Evolutionary conservation across 768 basidiomycete species (phyloP).

Genomic region (Tephrocybe sp.): DNA sequence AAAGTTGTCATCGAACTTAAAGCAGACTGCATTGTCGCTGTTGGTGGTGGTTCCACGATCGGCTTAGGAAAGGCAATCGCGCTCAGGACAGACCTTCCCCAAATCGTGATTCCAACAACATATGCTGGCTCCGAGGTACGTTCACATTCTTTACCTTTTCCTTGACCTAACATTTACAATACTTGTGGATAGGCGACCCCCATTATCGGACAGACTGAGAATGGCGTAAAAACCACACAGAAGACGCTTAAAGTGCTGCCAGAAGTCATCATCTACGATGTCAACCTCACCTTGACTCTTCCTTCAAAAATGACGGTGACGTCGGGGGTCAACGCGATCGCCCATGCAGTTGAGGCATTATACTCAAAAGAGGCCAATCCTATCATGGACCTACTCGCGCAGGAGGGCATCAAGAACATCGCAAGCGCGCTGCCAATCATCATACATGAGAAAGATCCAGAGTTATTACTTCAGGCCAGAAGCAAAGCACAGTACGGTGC

Average conservation of each 20-base stretch:
- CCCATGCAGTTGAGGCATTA: slow-evolving; percentile 38
- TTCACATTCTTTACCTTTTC: not conserved
- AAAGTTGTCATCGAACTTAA: slow-evolving; percentile 18
- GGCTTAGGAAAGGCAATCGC: slow-evolving; percentile 39
- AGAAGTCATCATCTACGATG: slow-evolving; percentile 38
- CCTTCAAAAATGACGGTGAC: slow-evolving; percentile 32
- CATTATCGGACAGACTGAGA: slow-evolving; percentile 37
- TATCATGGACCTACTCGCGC: slow-evolving; percentile 30
- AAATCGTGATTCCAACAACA: slow-evolving; percentile 38
- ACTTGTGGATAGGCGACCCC: slow-evolving; percentile 25
- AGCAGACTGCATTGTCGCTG: slow-evolving; percentile 34
- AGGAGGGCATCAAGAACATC: slow-evolving; percentile 32
- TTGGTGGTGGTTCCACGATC: slow-evolving; percentile 36
- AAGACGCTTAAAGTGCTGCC: slow-evolving; percentile 34
- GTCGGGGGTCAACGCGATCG: slow-evolving; percentile 39
- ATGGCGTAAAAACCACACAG: slow-evolving; percentile 37
- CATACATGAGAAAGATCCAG: slow-evolving; percentile 15
- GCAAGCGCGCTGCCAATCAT: slow-evolving; percentile 30
- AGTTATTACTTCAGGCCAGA: slow-evolving; percentile 25
- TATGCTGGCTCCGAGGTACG: slow-evolving; percentile 36
- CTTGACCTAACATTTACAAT: not conserved
- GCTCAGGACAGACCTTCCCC: slow-evolving; percentile 33
- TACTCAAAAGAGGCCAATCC: slow-evolving; percentile 36
- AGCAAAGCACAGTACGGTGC: slow-evolving; percentile 35
- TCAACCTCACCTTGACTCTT: slow-evolving; percentile 33